Base-by-base conservation (phyloP, 2,329 filamentous ascomycete genomes). In the Ceratocystis destructans region DNA sequence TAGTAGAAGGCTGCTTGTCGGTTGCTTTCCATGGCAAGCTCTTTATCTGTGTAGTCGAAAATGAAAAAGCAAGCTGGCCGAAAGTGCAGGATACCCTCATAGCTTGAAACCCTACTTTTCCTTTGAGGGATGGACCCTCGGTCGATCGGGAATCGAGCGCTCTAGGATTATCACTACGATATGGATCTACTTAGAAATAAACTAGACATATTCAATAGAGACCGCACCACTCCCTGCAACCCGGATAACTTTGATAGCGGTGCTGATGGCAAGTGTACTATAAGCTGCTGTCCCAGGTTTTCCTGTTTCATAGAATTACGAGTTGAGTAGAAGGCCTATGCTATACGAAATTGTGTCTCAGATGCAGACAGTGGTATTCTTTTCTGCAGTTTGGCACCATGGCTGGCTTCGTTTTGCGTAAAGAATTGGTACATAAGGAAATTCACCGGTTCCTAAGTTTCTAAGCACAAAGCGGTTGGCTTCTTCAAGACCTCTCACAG, bases 171-270 rank as follows among this genome's bases (percentile, higher is more conserved):
- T 83, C 82, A 0, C 37, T 41, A 3, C 3, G 12, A 15, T 81
- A 81, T 0, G 82, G 83, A 0, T 83, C 79, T 0, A 93, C 77
- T 69, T 12, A 3, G 10, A 12, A 1, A 41, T 41, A 41, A 92
- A 88, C 71, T 93, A 91, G 0, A 88, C 87, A 72, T 93, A 88
- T 68, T 93, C 89, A 25, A 93, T 86, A 71, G 93, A 92, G 1
- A 90, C 71, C 0, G 85, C 85, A 0, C 89, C 89, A 0, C 88
- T 88, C 0, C 82, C 84, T 0, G 74, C 69, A 33, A 84, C 65
- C 3, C 83, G 72, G 0, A 92, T 78, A 0, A 71, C 62, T 0
- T 77, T 73, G 0, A 78, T 1, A 41, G 1, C 37, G 1, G 10
- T 41, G 3, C 37, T 41, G 3, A 15, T 41, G 10, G 37, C 37